These are phyloP conservation scores for Chrysophaeum taylorii DNA, from an alignment of 352 stramenopile species.

Conservation along the genomic window DNA sequence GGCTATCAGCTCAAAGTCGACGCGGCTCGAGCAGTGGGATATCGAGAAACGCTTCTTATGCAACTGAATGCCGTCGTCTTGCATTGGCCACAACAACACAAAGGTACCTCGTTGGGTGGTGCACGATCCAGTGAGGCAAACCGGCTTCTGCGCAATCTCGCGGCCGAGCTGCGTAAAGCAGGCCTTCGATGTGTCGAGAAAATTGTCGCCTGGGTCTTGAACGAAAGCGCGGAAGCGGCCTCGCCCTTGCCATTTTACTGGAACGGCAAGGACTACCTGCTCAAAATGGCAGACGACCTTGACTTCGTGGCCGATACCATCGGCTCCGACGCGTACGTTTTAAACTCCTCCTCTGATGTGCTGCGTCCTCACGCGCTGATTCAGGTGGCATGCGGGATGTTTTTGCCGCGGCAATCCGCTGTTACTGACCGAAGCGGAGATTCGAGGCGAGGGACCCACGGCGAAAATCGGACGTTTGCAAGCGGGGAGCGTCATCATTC, in stretches of 20 bases:
- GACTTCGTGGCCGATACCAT: constrained; percentile 21
- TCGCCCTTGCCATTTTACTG: constrained; percentile 18
- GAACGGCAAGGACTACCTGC: constrained; percentile 25
- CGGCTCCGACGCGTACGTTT: constrained; percentile 5
- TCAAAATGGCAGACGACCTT: constrained; percentile 26
- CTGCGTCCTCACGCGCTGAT: not conserved
- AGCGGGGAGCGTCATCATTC: constrained; percentile 26
- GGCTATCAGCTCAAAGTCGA: constrained; percentile 24
- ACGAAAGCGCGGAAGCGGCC: constrained; percentile 13
- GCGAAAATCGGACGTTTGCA: constrained; percentile 18
- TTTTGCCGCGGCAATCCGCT: constrained; percentile 28
- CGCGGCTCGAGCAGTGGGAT: constrained; percentile 23
- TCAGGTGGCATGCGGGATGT: not conserved
- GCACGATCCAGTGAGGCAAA: not conserved
- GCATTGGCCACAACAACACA: constrained; percentile 20
- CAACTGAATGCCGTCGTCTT: constrained; percentile 27
- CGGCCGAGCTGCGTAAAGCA: constrained; percentile 15
- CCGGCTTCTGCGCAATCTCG: constrained; percentile 18
- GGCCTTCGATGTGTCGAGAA: constrained; percentile 30
- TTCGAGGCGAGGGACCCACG: constrained; percentile 12
- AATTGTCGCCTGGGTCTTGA: constrained; percentile 30
- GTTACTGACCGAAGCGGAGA: constrained; percentile 25
- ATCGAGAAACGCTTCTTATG: constrained; percentile 26
- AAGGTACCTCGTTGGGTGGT: not conserved
- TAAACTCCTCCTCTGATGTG: not conserved